These are phyloP conservation scores for Xylaria multiplex DNA, from an alignment of 2,329 filamentous ascomycete genomes.

Conservation along the genomic window DNA sequence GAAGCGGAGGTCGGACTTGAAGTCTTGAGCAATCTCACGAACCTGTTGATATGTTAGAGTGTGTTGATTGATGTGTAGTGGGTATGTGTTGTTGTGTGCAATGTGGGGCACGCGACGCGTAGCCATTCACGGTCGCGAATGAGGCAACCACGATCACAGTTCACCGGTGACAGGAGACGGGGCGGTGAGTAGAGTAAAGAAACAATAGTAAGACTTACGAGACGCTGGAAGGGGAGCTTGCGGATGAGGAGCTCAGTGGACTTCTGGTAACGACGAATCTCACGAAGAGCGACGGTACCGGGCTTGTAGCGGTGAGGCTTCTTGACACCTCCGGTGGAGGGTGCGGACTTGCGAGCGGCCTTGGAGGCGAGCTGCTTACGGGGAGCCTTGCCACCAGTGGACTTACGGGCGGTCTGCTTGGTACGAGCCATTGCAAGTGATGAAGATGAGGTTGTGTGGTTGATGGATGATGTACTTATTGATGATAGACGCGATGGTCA, in stretches of 20 bases:
- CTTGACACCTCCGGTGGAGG: slow-evolving; percentile 96
- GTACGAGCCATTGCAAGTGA: slow-evolving; percentile 68
- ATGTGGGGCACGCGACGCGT: slow-evolving; percentile 22
- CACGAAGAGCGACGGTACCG: slow-evolving; percentile 95
- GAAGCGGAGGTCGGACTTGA: slow-evolving; percentile 96
- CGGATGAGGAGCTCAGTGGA: slow-evolving; percentile 94
- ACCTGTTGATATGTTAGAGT: slow-evolving; percentile 59
- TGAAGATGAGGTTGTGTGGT: slow-evolving; percentile 41
- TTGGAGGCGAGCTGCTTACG: slow-evolving; percentile 99
- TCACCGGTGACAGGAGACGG: not conserved
- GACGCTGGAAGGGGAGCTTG: slow-evolving; percentile 97
- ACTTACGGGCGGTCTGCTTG: slow-evolving; percentile 78
- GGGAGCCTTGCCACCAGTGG: slow-evolving; percentile 80
- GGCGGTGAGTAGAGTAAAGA: not conserved
- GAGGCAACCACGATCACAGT: not conserved
- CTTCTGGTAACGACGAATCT: slow-evolving; percentile 99
- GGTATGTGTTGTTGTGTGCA: not conserved
- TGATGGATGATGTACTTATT: slow-evolving; percentile 45
- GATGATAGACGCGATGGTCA: slow-evolving; percentile 39
- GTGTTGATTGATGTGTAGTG: not conserved
- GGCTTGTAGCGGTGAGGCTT: slow-evolving; percentile 93
- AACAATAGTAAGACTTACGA: slow-evolving; percentile 64
- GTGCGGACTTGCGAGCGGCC: slow-evolving; percentile 97
- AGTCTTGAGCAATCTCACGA: slow-evolving; percentile 94
- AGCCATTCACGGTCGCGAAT: not conserved